These are phyloP conservation scores for Prototheca wickerhamii DNA, from an alignment of 163 green algal genomes.

Conservation along the genomic window DNA sequence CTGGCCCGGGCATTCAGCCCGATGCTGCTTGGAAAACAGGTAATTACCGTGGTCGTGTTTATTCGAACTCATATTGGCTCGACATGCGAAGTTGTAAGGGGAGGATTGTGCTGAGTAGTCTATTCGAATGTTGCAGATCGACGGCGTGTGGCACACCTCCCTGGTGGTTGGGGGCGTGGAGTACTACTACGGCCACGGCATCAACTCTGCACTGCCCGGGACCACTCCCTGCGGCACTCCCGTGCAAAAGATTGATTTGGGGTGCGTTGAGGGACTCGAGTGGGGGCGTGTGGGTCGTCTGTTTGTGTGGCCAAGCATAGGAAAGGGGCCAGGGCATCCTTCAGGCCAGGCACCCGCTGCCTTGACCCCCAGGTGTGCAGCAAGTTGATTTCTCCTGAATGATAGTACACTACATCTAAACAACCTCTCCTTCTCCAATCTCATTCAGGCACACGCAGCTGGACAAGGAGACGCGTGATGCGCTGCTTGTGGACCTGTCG, in stretches of 20 bases:
- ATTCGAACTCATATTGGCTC: too few relatives aligned
- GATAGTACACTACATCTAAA: not conserved
- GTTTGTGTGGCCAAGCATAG: not conserved
- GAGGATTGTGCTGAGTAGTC: too few relatives aligned
- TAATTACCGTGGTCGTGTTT: too few relatives aligned
- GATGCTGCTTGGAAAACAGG: slow-evolving; percentile 52
- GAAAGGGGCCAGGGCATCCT: not conserved
- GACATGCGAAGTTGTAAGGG: too few relatives aligned
- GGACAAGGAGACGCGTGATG: slow-evolving; percentile 6
- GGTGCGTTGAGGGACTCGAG: slow-evolving; percentile 24
- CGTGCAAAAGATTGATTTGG: slow-evolving; percentile 44
- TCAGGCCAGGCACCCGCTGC: not conserved
- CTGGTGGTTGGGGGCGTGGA: slow-evolving; percentile 53
- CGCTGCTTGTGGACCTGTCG: slow-evolving; percentile 20
- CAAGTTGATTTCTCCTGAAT: not conserved
- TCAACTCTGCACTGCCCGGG: slow-evolving; percentile 42
- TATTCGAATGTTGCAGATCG: slow-evolving; percentile 38
- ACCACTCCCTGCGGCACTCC: slow-evolving; percentile 56
- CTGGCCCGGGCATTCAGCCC: slow-evolving; percentile 42
- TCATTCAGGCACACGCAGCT: slow-evolving; percentile 21
- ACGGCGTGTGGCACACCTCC: slow-evolving; percentile 63
- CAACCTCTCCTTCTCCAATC: not conserved
- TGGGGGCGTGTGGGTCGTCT: not conserved
- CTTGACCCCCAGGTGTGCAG: too few relatives aligned
- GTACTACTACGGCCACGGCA: slow-evolving; percentile 63